Evolutionary conservation across 2,329 filamentous ascomycete species (phyloP), one percentile per base, ranked within the genome.

Genomic region (Harringtonia aguacate): DNA sequence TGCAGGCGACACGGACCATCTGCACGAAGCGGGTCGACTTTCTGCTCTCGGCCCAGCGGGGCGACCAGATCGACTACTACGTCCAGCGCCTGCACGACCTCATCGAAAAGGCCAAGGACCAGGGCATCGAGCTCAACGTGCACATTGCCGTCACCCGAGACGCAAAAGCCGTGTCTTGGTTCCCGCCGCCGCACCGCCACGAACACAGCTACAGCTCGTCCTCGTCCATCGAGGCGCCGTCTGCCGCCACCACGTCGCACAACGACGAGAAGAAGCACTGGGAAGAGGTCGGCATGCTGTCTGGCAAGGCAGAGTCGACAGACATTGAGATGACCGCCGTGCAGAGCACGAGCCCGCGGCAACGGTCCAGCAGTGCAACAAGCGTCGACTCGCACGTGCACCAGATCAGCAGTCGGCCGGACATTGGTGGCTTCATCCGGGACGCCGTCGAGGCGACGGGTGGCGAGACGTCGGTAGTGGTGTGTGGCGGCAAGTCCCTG

Each of bases 381-480:
- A 62, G 61, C 36, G 50, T 54, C 17, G 61, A 66, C 49, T 62
- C 60, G 4, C 65, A 67, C 33, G 59, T 76, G 7, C 63, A 63
- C 20, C 60, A 69, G 51, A 69, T 72, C 34, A 61, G 62, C 7
- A 55, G 56, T 4, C 60, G 76, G 8, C 73, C 75, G 0, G 66
- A 77, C 49, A 61, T 80, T 2, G 65, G 67, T 33, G 55, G 57
- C 0, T 68, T 77, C 45, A 72, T 80, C 39, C 63, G 74, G 8
- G 56, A 55, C 7, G 66, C 75, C 0, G 73, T 80, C 9, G 76
- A 79, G 59, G 64, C 65, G 1, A 73, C 75, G 2, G 72, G 70
- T 46, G 76, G 76, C 22, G 76, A 80, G 61, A 79, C 75, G n/a
- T 70, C 69, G 1, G 69, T 80, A 0, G 69, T 77, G 0, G 76